Base-by-base conservation (phyloP, 352 stramenopile species). In the Phytophthora pluvialis region DNA sequence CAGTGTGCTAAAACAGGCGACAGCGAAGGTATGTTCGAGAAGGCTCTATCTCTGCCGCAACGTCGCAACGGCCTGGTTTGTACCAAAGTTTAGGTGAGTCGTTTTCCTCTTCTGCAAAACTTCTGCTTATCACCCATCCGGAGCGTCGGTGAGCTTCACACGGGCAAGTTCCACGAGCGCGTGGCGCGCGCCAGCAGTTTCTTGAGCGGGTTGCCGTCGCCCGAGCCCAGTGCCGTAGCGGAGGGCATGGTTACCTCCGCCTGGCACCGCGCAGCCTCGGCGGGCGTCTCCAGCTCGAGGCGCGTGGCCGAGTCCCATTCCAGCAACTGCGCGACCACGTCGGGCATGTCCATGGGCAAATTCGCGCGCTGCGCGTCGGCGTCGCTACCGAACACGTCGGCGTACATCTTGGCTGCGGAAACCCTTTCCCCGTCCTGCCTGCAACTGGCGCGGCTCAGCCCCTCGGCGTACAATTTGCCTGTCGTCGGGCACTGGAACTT, bases 401-500 rank as follows among this genome's bases (percentile, higher is more conserved):
- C 55, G 48, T 73, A 66, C 33, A 83, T 51, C 21, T 70, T 66
- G 16, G 61, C 59, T 9, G 67, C 64, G 8, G 60, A 70, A 46
- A 81, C 42, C 0, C 49, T 38, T 36, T 16, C 39, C 3, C 36
- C 48, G 16, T 71, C 59, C 16, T 83, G 31, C 21, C 52, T 59
- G 46, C 79, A 70, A 6, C 64, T 81, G 18, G 66, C 73, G 25
- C 78, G 78, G 18, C 67, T 75, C 21, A 88, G 51, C 0, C 81
- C 81, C 36, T 90, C 81, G 18, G 81, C 81, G 60, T 86, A 90
- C 11, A 90, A 28, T 43, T 82, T 83, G 32, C 77, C 79, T 0
- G 74, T 87, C 16, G 70, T 83, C 8, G 81, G 81, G 46, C 79
- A 88, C 42, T 84, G 72, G 53, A 88, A 90, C 26, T 81, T 67